These are phyloP conservation scores for Venturia oleaginea DNA, from an alignment of 2,329 filamentous ascomycete genomes.

Conservation along the genomic window DNA sequence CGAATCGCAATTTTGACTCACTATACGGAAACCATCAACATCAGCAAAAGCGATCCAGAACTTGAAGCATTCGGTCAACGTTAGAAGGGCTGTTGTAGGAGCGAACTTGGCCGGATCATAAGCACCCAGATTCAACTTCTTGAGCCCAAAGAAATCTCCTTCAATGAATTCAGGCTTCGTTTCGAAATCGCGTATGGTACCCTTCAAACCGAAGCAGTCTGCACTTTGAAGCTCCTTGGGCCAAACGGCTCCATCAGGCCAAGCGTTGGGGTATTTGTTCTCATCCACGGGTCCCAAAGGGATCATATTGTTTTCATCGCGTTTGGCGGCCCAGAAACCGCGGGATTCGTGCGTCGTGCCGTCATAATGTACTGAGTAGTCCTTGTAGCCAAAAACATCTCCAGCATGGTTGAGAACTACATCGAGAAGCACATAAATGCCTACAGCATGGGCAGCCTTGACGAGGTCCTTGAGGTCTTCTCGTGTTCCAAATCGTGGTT, in stretches of 20 bases:
- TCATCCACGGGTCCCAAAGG: background rate
- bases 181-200: slow-evolving; percentile 19
- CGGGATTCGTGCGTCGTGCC: background rate
- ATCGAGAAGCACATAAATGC: slow-evolving; percentile 20
- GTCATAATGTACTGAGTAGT: background rate
- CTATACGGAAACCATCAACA: slow-evolving; percentile 18
- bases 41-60: slow-evolving; percentile 22
- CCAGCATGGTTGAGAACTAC: slow-evolving; percentile 19
- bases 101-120: slow-evolving; percentile 16
- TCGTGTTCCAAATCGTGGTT: slow-evolving; percentile 19
- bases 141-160: slow-evolving; percentile 20
- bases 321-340: slow-evolving; percentile 16
- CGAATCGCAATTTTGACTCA: background rate
- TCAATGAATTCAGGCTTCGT: slow-evolving; percentile 19
- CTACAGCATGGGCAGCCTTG: slow-evolving; percentile 17
- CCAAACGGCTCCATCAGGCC: slow-evolving; percentile 19
- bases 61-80: slow-evolving; percentile 19
- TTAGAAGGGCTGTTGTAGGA: slow-evolving; percentile 16
- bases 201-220: slow-evolving; percentile 15
- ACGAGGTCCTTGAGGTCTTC: slow-evolving; percentile 20
- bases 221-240: slow-evolving; percentile 19
- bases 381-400: slow-evolving; percentile 13
- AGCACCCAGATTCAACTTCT: slow-evolving; percentile 19
- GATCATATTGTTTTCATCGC: background rate
- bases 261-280: background rate